Evolutionary conservation across 2,329 filamentous ascomycete genomes (phyloP).

Genomic region (Samsoniella hepiali): DNA sequence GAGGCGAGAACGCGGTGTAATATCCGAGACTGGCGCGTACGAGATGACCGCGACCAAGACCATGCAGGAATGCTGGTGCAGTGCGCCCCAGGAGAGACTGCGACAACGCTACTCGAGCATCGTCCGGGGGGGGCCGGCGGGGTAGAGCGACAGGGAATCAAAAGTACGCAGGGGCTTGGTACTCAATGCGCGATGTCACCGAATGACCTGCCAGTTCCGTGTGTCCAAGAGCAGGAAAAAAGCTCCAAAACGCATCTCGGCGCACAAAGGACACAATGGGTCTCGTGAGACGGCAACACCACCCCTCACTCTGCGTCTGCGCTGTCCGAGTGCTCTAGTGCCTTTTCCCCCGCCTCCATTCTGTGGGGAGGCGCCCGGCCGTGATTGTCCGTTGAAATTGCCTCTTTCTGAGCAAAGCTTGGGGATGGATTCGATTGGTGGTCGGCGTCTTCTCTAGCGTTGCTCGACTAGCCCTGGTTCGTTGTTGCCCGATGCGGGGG

Average conservation of each 20-base stretch:
- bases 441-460: not conserved
- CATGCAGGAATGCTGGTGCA: too few relatives aligned
- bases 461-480: not conserved
- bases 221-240: not conserved
- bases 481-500: not conserved
- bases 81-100: not conserved
- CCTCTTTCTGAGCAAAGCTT: not conserved
- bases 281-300: not conserved
- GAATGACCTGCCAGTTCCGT: conserved; percentile 1
- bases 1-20: not conserved
- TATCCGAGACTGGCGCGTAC: not conserved
- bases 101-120: not conserved
- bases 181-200: conserved; percentile 8
- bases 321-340: not conserved
- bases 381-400: not conserved
- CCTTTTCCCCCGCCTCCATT: not conserved
- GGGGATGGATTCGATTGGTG: not conserved
- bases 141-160: not conserved
- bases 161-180: not conserved
- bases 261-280: conserved; percentile 2
- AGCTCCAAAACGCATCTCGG: not conserved
- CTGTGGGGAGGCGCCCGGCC: not conserved
- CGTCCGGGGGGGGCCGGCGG: not conserved
- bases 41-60: not conserved
- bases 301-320: not conserved